Evolutionary conservation across 257 asterid species (phyloP).

Genomic region (Anisodus tanguticus): DNA sequence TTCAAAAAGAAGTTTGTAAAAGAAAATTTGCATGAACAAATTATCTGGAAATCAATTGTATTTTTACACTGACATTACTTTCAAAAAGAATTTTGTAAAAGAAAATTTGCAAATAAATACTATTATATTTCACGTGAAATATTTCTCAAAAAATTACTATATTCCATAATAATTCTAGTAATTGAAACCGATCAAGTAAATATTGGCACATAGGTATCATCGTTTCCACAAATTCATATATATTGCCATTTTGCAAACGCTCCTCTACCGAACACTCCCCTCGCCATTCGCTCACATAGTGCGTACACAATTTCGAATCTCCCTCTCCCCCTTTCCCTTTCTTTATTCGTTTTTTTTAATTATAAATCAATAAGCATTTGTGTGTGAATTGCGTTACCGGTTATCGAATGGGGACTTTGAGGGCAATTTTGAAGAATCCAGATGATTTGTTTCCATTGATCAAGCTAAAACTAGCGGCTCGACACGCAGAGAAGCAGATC

Average conservation of each 20-base stretch:
- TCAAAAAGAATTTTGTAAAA: too few species aligned
- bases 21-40: too few species aligned
- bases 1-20: too few species aligned
- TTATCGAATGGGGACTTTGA: conserved; percentile 66
- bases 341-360: neutral
- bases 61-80: too few species aligned
- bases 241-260: neutral
- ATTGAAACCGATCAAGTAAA: too few species aligned
- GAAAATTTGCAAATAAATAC: too few species aligned
- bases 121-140: too few species aligned
- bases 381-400: neutral
- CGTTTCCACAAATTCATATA: neutral
- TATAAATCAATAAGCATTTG: neutral
- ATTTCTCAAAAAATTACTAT: too few species aligned
- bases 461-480: conserved; percentile 73
- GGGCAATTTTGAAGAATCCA: conserved; percentile 79
- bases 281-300: neutral
- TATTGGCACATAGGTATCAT: neutral
- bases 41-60: too few species aligned
- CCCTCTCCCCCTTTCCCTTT: neutral
- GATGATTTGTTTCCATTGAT: conserved; percentile 85
- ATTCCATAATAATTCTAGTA: too few species aligned
- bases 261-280: neutral
- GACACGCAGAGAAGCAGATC: conserved; percentile 84
- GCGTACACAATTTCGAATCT: neutral